Conservation (phyloP, 2,329 filamentous ascomycete genomes). For the Pseudocercospora crystallina region DNA sequence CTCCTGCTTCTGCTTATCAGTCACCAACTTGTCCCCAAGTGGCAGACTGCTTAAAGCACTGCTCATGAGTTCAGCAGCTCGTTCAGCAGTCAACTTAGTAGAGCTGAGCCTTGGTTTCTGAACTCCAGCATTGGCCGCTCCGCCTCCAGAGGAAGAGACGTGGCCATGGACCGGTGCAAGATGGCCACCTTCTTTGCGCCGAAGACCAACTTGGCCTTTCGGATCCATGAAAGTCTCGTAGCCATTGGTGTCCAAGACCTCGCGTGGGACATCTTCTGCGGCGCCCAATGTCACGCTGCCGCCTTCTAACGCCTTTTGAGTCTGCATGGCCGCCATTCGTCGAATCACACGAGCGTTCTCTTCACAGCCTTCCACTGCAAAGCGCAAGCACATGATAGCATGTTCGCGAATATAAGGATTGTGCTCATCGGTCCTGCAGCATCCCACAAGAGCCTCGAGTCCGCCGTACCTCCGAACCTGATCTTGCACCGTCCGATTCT, state of each 20-base stretch:
- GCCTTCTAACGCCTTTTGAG: slow-evolving; percentile 15
- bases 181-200: slow-evolving; percentile 37
- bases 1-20: slow-evolving; percentile 45
- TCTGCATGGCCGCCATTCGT: slow-evolving; percentile 48
- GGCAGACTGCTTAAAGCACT: slow-evolving; percentile 49
- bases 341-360: slow-evolving; percentile 71
- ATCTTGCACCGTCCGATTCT: slow-evolving; percentile 78
- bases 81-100: slow-evolving; percentile 38
- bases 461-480: slow-evolving; percentile 84
- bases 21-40: slow-evolving; percentile 36
- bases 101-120: slow-evolving; percentile 21
- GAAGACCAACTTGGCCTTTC: slow-evolving; percentile 49
- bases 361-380: slow-evolving; percentile 64
- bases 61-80: slow-evolving; percentile 49
- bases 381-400: slow-evolving; percentile 84
- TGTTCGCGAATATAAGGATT: slow-evolving; percentile 94
- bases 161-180: slow-evolving; percentile 20
- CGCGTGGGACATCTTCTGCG: slow-evolving; percentile 40
- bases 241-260: slow-evolving; percentile 50
- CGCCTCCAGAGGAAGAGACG: slow-evolving; percentile 11
- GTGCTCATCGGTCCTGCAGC: slow-evolving; percentile 86
- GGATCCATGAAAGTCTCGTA: slow-evolving; percentile 53
- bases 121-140: slow-evolving; percentile 13
- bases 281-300: slow-evolving; percentile 17
- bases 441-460: slow-evolving; percentile 83